Conservation (phyloP, 352 stramenopile genomes). For the Elongisporangium undulatum region DNA sequence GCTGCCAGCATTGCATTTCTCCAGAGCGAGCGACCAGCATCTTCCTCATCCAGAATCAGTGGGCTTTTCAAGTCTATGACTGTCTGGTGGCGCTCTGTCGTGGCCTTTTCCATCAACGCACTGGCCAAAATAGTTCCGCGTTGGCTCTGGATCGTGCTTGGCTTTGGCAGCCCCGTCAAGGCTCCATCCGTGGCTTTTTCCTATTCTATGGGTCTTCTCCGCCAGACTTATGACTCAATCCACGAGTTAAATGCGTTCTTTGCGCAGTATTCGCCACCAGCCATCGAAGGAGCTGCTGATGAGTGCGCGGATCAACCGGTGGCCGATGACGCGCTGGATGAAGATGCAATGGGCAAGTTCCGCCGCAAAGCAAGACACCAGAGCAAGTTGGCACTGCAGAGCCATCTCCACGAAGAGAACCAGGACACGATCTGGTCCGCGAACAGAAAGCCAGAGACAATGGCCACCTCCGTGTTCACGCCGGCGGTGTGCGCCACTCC, state of each 20-base stretch:
- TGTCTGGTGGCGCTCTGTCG: background rate
- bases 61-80: background rate
- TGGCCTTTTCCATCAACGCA: background rate
- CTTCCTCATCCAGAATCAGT: background rate
- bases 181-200: background rate
- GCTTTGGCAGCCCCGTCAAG: background rate
- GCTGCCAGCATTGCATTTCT: constrained; percentile 4
- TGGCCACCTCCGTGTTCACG: constrained; percentile 19
- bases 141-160: background rate
- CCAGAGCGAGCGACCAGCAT: background rate
- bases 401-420: constrained; percentile 35
- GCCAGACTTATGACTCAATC: constrained; percentile 14
- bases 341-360: constrained; percentile 27
- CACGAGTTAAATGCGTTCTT: constrained; percentile 30
- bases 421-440: constrained; percentile 53
- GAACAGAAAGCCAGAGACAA: constrained; percentile 19
- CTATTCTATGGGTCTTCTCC: constrained; percentile 4
- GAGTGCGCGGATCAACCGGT: background rate
- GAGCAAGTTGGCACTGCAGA: constrained; percentile 45
- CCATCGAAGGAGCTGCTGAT: background rate
- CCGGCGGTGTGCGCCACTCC: constrained; percentile 22
- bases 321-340: background rate
- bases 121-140: background rate
- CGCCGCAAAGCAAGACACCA: constrained; percentile 54
- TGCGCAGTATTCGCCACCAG: constrained; percentile 5